Percentiles rank a stretch among this genome's conserved stretches.
phyloP scores from a whole-genome alignment of 768 basidiomycete genomes.

The Amanita rimosa region DNA sequence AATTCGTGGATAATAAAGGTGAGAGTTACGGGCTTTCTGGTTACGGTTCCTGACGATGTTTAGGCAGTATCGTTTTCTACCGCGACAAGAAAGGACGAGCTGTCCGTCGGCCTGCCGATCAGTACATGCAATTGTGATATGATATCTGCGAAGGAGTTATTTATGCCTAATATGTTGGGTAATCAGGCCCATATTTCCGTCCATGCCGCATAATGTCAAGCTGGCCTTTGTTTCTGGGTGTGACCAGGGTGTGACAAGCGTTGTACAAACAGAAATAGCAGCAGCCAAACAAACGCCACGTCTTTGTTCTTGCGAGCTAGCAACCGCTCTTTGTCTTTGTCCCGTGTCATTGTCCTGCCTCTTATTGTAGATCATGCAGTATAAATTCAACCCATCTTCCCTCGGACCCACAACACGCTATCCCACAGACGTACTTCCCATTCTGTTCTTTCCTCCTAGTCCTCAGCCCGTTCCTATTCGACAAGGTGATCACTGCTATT shows the following conservation, averaged over 20 bases:
- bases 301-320: constrained; percentile 1
- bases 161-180: neutral
- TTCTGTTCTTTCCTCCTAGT: constrained; percentile 5
- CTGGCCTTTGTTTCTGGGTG: no score
- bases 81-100: constrained; percentile 12
- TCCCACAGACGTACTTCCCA: neutral
- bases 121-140: neutral
- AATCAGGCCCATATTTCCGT: no score
- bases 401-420: neutral
- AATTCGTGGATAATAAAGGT: constrained; percentile 50
- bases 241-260: no score
- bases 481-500: neutral
- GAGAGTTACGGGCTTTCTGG: neutral
- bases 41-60: neutral
- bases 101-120: neutral
- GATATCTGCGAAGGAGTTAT: no score
- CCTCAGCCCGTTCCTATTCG: neutral
- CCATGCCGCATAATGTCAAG: no score
- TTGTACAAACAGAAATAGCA: no score
- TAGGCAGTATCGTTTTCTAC: constrained; percentile 34
- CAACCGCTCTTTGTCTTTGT: neutral
- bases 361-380: constrained; percentile 3
- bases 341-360: constrained; percentile 1
- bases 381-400: neutral
- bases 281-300: neutral